Base-by-base conservation (phyloP, 1,284 basidiomycete species). In the Anthracocystis setariae region DNA sequence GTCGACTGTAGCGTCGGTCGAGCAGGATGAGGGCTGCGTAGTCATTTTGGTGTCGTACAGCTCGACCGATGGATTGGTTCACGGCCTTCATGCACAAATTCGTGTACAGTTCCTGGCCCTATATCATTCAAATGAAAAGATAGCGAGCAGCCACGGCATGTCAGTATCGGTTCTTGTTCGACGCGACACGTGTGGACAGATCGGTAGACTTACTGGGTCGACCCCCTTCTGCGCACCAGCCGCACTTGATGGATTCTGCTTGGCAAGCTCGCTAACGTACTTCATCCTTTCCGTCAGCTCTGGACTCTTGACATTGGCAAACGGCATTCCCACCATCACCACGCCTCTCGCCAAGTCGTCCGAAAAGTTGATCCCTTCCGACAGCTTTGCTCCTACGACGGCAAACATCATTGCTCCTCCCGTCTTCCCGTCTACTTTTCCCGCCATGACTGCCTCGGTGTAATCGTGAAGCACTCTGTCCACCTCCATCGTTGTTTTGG, bases 281-380 rank as follows among this genome's bases (percentile, higher is more conserved):
- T 63, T 89, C 90, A 98, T 91, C 45, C 95, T 87, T 83, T 98
- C 96, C 66, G 89, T 89, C 45, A 98, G 87, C 83, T 98, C 95
- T 0, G 90, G 87, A 0, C 92, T 94, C n/a, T 89, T 89, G 40
- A 92, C 86, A 82, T 97, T 97, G 8, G 95, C 91, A 81, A 94
- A 98, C 0, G 95, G 95, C 25, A 98, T 87, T 2, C 96, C 96
- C 12, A 83, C 87, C 80, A 98, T 89, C 46, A 96, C 86, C 25
- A 96, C 93, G 15, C 90, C 91, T 40, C 93, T 89, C 1, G 93
- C 92, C 3, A 97, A 88, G 38, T 92, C 88, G 83, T 81, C 79
- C 5, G 92, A 88, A 83, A 98, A 98, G 84, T 98, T 98, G 75
- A 98, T 89, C 2, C 95, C 95, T 84, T 98, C 95, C 0, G 93